These are phyloP conservation scores for Helianthus annuus DNA, from an alignment of 129 eudicot species.

Conservation along the genomic window HanXRQr2.0-SUNRISE NC_035433.2:144885217-144885716, in stretches of 20 bases:
- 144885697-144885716: no score
- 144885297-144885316: conserved; percentile 13
- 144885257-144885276: neutral
- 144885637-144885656: no score
- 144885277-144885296: conserved; percentile 11
- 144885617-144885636: no score
- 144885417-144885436: conserved; percentile 30
- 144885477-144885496: neutral
- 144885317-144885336: conserved; percentile 5
- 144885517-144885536: neutral
- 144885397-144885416: conserved; percentile 16
- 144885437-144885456: neutral
- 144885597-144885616: no score
- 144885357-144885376: conserved; percentile 2
- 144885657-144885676: no score
- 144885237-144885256: conserved; percentile 6
- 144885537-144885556: no score
- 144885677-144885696: no score
- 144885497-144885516: neutral
- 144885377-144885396: neutral
- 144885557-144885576: no score
- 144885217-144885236: neutral
- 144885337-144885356: conserved; percentile 2
- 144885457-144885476: neutral
- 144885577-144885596: no score